These are phyloP conservation scores for Tulasnella sp. DNA, from an alignment of 768 basidiomycete species.

Conservation along the genomic window DNA sequence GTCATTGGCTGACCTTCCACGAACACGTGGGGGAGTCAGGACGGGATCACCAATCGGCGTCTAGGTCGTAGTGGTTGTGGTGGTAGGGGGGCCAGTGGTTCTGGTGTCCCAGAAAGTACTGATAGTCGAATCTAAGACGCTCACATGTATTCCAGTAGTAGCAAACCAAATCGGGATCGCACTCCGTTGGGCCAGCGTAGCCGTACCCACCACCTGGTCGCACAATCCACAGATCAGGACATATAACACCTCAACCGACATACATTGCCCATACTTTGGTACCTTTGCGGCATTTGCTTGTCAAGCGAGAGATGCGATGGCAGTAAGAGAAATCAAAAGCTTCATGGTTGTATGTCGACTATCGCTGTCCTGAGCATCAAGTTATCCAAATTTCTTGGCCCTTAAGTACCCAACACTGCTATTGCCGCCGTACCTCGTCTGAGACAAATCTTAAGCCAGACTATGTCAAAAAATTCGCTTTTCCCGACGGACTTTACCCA, in stretches of 20 bases:
- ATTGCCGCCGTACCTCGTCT: too few species aligned
- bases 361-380: neutral
- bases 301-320: neutral
- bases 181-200: neutral
- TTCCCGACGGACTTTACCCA: too few species aligned
- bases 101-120: too few species aligned
- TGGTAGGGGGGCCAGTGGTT: neutral
- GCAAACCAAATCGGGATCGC: neutral
- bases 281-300: neutral
- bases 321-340: neutral
- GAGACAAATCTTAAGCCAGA: too few species aligned
- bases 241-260: too few species aligned
- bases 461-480: too few species aligned
- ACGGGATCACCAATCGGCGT: neutral
- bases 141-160: too few species aligned
- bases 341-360: neutral
- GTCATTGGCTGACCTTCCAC: too few species aligned
- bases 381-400: neutral
- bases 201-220: too few species aligned
- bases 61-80: neutral
- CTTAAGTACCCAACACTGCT: neutral
- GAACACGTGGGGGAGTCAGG: neutral
- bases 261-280: too few species aligned
- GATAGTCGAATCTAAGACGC: too few species aligned
- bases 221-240: too few species aligned